Base-by-base conservation (phyloP, 495 filamentous ascomycete species). In the Corynascus novoguineensis region DNA sequence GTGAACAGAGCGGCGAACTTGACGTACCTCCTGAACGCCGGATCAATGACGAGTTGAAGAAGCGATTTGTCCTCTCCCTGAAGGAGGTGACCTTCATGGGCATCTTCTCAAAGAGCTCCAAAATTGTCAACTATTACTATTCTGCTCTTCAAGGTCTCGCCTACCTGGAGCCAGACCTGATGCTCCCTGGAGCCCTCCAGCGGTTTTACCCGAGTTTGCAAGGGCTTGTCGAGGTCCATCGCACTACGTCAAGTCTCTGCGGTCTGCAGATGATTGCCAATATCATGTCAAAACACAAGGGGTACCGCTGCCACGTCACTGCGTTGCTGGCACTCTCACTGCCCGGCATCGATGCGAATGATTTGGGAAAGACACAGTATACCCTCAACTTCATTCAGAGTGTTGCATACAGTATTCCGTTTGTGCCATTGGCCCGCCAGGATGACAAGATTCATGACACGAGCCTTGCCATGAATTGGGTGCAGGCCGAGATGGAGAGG, bases 81-180 rank as follows among this genome's bases (percentile, higher is more conserved):
- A 83, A 86, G 64, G 93, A 97, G 56, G 93, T 97, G 38, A 87
- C 89, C 25, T 99, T 96, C 71, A 97, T 97, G 93, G 93, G 95
- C 22, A 89, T 99, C 47, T 99, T 95, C 65, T 84, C 92, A 32
- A 98, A 99, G 74, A 95, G 91, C 71, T 84, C 83, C 46, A 88
- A 87, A 35, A 88, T 92, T 1, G 88, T 97, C 75, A 92, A 84
- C 62, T 95, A 90, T 72, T 91, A 90, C 51, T 80, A 96, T 40
- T 92, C 89, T 10, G 88, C 91, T 5, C 76, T 99, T 50, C 92
- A 97, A 67, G 86, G 86, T 38, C 73, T 99, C 51, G 85, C 95
- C 5, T 96, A 86, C 64, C 78, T 99, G 40, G 92, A 97, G 65
- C 95, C 93, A 1, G 84, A 89, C 63, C 76, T 97, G 60, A 96